phyloP scores from a whole-genome alignment of 2,329 filamentous ascomycete species.

The Alternaria ventricosa region DNA sequence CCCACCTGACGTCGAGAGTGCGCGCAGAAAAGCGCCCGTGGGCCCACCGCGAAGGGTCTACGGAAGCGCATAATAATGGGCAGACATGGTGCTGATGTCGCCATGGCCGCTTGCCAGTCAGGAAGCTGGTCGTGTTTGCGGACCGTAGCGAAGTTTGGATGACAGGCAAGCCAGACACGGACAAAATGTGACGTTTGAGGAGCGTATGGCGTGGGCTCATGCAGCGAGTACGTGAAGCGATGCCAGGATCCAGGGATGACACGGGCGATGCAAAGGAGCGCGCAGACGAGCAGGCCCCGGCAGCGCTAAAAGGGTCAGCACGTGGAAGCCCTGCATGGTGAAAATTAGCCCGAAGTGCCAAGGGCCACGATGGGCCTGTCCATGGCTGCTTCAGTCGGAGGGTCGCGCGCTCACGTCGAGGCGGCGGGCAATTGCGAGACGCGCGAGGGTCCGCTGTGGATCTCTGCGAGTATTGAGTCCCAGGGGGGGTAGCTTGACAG shows the following conservation, averaged over 20 bases:
- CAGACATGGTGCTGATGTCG: conserved; percentile 16
- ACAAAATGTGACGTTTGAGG: conserved; percentile 28
- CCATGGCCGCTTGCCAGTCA: conserved; percentile 16
- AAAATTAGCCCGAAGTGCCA: conserved; percentile 15
- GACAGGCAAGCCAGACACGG: conserved; percentile 16
- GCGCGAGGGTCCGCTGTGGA: conserved; percentile 9
- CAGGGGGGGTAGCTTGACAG: neutral
- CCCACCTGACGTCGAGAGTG: conserved; percentile 26
- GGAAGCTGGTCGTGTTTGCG: conserved; percentile 15
- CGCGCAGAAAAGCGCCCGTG: conserved; percentile 13
- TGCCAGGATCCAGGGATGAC: conserved; percentile 12
- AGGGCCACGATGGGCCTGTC: conserved; percentile 3
- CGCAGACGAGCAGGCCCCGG: conserved; percentile 8
- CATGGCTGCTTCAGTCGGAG: conserved; percentile 10
- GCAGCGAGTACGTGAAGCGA: conserved; percentile 23
- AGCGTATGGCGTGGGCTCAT: conserved; percentile 22
- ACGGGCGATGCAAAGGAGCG: conserved; percentile 8
- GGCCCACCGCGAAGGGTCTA: conserved; percentile 19
- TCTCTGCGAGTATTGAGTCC: neutral
- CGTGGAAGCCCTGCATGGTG: conserved; percentile 32
- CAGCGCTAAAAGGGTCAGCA: conserved; percentile 24
- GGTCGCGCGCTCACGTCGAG: conserved; percentile 6
- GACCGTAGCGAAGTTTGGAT: conserved; percentile 23
- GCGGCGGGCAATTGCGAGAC: neutral
- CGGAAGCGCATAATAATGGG: conserved; percentile 15